These are phyloP conservation scores for Rhazya stricta DNA, from an alignment of 257 asterid species.

Conservation along the genomic window DNA sequence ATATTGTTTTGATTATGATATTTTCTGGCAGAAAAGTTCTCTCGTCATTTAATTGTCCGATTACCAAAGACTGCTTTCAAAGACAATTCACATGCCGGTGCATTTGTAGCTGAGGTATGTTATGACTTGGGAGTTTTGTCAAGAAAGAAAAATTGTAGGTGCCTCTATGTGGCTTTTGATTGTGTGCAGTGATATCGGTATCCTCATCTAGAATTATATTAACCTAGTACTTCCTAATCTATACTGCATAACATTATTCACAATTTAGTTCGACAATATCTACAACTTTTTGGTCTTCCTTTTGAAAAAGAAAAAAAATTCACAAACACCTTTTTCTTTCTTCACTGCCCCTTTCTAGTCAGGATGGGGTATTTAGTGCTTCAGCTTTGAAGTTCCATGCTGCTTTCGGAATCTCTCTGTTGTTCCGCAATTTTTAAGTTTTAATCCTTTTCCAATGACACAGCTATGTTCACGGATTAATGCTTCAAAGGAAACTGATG, in stretches of 20 bases:
- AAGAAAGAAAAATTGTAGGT: neutral
- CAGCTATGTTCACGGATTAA: constrained; percentile 81
- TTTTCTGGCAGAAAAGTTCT: constrained; percentile 69
- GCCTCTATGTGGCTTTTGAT: neutral
- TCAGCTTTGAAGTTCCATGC: constrained; percentile 1
- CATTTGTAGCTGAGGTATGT: constrained; percentile 89
- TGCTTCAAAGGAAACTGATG: constrained; percentile 49
- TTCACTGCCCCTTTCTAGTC: neutral
- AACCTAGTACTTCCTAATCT: neutral
- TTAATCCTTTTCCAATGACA: constrained; percentile 14
- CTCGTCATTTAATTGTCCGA: constrained; percentile 83
- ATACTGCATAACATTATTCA: too few relatives aligned
- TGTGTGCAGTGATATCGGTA: neutral
- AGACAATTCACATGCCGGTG: constrained; percentile 91
- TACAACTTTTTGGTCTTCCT: neutral
- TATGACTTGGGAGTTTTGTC: neutral
- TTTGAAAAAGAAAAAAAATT: too few relatives aligned
- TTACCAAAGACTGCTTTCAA: constrained; percentile 81
- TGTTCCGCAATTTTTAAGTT: constrained; percentile 1
- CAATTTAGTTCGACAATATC: neutral
- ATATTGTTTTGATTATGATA: neutral
- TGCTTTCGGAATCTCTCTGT: neutral
- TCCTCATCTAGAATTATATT: neutral
- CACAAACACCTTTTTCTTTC: neutral
- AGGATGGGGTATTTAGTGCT: neutral